These are phyloP conservation scores for Ophiostoma piceae DNA, from an alignment of 2,329 filamentous ascomycete genomes.

Conservation along the genomic window DNA sequence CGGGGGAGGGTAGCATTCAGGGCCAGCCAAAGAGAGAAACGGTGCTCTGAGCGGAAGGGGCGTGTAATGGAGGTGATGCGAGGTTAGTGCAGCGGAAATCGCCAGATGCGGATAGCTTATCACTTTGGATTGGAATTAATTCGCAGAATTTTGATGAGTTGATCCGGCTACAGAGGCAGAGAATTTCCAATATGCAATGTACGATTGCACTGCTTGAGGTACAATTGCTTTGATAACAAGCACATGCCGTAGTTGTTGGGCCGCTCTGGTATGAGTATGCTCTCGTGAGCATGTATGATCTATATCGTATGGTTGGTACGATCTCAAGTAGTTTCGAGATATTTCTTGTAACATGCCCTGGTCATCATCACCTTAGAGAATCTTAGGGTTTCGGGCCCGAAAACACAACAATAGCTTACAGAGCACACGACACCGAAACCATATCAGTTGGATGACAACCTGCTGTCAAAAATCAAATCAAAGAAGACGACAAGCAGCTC, in stretches of 20 bases:
- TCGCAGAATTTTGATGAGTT: neutral
- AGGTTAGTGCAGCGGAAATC: neutral
- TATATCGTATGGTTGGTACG: neutral
- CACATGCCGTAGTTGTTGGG: neutral
- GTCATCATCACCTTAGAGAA: neutral
- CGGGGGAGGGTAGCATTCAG: conserved; percentile 5
- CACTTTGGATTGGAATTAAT: neutral
- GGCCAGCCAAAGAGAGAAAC: neutral
- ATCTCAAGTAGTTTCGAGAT: neutral
- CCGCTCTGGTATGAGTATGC: neutral
- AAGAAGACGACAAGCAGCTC: neutral
- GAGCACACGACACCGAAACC: neutral
- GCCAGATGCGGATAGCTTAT: neutral
- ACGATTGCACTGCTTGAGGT: no score
- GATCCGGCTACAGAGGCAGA: neutral
- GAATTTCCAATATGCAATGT: neutral
- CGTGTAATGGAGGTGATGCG: neutral
- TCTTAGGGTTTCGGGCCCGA: neutral
- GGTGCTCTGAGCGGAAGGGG: conserved; percentile 27
- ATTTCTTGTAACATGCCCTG: neutral
- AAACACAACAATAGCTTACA: neutral
- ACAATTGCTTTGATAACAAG: no score
- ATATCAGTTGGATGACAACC: neutral
- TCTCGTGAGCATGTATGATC: neutral
- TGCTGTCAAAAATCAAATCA: neutral